A percentile compares a stretch with the other conserved stretches of the same genome.
Evolutionary conservation across 768 basidiomycete genomes (phyloP).

Genomic region (Cyclocybe cylindracea): DNA sequence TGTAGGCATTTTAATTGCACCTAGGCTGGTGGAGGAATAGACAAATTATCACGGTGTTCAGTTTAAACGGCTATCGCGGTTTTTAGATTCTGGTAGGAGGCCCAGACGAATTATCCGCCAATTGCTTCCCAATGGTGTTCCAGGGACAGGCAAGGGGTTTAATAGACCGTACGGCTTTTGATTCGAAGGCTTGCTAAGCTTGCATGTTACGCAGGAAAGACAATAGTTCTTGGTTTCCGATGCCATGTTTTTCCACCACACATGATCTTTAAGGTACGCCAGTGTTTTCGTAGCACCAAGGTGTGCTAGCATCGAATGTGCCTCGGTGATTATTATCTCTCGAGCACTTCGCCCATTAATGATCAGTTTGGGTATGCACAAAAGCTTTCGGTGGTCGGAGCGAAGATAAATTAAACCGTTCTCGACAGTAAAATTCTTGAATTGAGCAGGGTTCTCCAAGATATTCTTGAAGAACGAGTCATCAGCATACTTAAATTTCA

Average conservation of each 20-base stretch:
- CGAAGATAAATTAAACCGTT: constrained; percentile 19
- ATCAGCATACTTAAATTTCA: constrained; percentile 8
- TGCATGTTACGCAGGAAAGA: constrained; percentile 23
- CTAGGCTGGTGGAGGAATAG: constrained; percentile 20
- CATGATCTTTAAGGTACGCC: constrained; percentile 27
- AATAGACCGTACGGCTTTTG: constrained; percentile 27
- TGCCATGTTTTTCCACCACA: constrained; percentile 42
- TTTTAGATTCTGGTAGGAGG: constrained; percentile 18
- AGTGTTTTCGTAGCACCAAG: constrained; percentile 35
- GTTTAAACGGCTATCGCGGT: constrained; percentile 23
- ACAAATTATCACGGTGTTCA: constrained; percentile 28
- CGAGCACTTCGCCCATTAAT: constrained; percentile 16
- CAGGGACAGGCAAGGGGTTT: constrained; percentile 23
- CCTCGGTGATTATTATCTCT: constrained; percentile 36
- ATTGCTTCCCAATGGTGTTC: constrained; percentile 26
- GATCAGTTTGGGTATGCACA: constrained; percentile 25
- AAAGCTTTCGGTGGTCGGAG: constrained; percentile 3
- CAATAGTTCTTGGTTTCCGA: constrained; percentile 26
- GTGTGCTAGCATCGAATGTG: constrained; percentile 40
- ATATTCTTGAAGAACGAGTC: constrained; percentile 21
- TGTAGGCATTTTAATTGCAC: constrained; percentile 21
- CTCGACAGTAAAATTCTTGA: constrained; percentile 17
- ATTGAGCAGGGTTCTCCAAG: constrained; percentile 12
- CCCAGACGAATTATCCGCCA: constrained; percentile 17
- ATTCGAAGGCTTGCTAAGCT: constrained; percentile 21